These are phyloP conservation scores for Colletotrichum gigasporum DNA, from an alignment of 2,329 filamentous ascomycete genomes.

Conservation along the genomic window DNA sequence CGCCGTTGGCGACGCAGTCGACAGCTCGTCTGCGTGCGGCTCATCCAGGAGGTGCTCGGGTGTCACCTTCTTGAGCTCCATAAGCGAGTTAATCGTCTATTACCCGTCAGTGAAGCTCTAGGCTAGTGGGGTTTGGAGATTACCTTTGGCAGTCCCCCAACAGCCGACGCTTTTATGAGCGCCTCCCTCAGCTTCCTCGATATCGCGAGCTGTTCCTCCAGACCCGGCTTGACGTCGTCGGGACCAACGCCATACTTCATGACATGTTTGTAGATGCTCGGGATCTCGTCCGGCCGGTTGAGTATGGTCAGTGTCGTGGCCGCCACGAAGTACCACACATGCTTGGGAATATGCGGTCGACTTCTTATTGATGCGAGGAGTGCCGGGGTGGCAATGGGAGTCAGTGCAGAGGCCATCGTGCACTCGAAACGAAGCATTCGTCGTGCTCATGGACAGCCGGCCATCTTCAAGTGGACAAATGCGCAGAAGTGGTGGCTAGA, in stretches of 20 bases:
- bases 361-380: conserved; percentile 51
- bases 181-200: conserved; percentile 58
- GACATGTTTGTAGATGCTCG: conserved; percentile 52
- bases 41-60: conserved; percentile 50
- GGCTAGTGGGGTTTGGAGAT: background rate
- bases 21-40: conserved; percentile 35
- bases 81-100: conserved; percentile 57
- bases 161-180: conserved; percentile 56
- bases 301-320: conserved; percentile 55
- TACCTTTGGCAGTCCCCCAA: conserved; percentile 62
- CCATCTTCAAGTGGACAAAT: too few species aligned
- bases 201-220: conserved; percentile 52
- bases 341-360: conserved; percentile 50
- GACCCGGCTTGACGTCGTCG: conserved; percentile 35
- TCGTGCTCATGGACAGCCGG: background rate
- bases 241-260: conserved; percentile 42
- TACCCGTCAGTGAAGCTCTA: background rate
- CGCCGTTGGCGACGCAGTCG: conserved; percentile 47
- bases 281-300: conserved; percentile 59
- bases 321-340: conserved; percentile 60
- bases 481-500: too few species aligned
- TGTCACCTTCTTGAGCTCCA: conserved; percentile 54
- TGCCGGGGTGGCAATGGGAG: conserved; percentile 48
- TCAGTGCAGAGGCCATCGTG: conserved; percentile 28
- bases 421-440: background rate